A percentile compares a stretch with the other conserved stretches of the same genome.
phyloP scores from a whole-genome alignment of 2,329 filamentous ascomycete genomes.

The Diaporthe helianthi region DNA sequence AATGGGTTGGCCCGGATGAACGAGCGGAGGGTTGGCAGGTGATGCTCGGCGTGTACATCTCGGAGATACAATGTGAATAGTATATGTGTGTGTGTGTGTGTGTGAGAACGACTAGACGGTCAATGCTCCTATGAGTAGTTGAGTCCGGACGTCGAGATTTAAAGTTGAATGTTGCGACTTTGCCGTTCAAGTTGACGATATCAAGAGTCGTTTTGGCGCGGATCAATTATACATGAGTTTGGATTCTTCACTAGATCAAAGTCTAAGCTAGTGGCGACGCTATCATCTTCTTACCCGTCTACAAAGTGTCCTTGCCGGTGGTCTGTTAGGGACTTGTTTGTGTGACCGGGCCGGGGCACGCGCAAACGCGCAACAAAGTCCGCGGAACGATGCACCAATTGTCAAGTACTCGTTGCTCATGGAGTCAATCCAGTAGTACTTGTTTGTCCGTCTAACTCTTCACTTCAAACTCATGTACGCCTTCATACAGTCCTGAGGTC shows the following conservation, averaged over 20 bases:
- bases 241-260: neutral
- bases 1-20: conserved; percentile 67
- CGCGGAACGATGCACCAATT: neutral
- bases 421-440: neutral
- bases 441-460: neutral
- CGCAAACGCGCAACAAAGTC: neutral
- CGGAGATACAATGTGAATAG: conserved; percentile 65
- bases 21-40: conserved; percentile 56
- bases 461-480: neutral
- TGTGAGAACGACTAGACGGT: neutral
- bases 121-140: neutral
- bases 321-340: neutral
- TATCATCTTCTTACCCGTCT: neutral
- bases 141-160: neutral
- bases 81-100: neutral
- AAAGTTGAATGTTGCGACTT: neutral
- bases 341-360: neutral
- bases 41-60: conserved; percentile 57
- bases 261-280: neutral
- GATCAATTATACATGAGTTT: neutral
- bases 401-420: neutral
- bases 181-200: neutral
- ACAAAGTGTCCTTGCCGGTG: neutral
- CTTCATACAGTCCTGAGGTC: too few species aligned
- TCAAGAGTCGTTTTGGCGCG: neutral